A percentile compares a stretch with the other conserved stretches of the same genome.
Evolutionary conservation across 1,139 yeast genomes (phyloP).

Genomic region (Lodderomyces elongisporus): DNA sequence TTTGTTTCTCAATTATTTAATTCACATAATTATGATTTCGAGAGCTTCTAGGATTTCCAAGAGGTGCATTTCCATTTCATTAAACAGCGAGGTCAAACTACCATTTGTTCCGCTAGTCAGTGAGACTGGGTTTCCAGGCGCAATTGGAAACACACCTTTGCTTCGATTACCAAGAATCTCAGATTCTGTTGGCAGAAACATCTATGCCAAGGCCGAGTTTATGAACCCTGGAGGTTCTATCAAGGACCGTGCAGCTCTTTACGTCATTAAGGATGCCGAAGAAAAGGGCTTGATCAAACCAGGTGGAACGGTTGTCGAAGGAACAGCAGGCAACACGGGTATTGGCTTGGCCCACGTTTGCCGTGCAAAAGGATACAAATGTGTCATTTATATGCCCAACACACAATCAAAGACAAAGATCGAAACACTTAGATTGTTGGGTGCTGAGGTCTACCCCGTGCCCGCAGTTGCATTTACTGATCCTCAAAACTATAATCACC

Average conservation of each 20-base stretch:
- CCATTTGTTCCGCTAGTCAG: conserved; percentile 63
- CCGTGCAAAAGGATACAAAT: conserved; percentile 74
- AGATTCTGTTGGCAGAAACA: conserved; percentile 61
- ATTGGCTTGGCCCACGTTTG: conserved; percentile 88
- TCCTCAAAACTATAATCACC: conserved; percentile 80
- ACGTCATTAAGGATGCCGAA: conserved; percentile 76
- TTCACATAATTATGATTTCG: too few species aligned
- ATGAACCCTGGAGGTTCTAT: conserved; percentile 96
- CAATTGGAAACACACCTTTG: conserved; percentile 86
- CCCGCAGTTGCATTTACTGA: conserved; percentile 80
- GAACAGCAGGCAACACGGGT: conserved; percentile 70
- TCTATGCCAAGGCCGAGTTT: conserved; percentile 85
- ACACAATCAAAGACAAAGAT: conserved; percentile 79
- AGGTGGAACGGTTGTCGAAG: conserved; percentile 57
- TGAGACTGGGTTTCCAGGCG: conserved; percentile 61
- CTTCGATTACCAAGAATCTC: conserved; percentile 61
- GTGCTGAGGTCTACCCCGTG: conserved; percentile 87
- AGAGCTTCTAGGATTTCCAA: conserved; percentile 11
- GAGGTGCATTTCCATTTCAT: conserved; percentile 20
- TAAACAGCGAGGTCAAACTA: conserved; percentile 18
- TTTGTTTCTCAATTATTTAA: too few species aligned
- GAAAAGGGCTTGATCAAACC: conserved; percentile 56
- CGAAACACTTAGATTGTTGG: conserved; percentile 64
- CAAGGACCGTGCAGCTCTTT: conserved; percentile 86
- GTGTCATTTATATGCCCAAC: conserved; percentile 86